Base-by-base conservation (phyloP, 352 stramenopile genomes). In the Thalassiosira mediterranea region DNA sequence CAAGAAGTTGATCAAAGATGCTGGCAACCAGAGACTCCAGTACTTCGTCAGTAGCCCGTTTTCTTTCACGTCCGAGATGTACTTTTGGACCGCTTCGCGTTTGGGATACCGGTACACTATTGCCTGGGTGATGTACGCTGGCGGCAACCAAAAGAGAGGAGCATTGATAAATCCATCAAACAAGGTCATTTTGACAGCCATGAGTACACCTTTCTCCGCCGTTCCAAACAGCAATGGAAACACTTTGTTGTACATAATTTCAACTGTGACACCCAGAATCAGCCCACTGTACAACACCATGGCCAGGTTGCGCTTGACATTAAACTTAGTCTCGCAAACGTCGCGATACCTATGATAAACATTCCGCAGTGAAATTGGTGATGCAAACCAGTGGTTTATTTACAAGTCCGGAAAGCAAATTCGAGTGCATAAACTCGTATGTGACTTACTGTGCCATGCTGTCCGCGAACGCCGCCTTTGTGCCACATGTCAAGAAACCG, bases 41-140 rank as follows among this genome's bases (percentile, higher is more conserved):
- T 83, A 85, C 15, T 72, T 78, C 19, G 7, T 51, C n/a, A 85
- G 42, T 4, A 85, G 10, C 34, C 74, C 61, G 62, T 75, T 78
- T 28, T 78, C 19, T 28, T 28, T 70, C 19, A 83, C 61, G 54
- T 83, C 74, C 5, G 19, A 17, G 13, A 42, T 17, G 51, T 83
- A 83, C 23, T 56, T 72, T 17, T 40, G 15, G 19, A 83, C 48
- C 26, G 72, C 63, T 25, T 76, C 57, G 5, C 47, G 7, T 51
- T 70, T 71, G 28, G 64, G 38, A 53, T 62, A 76, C 19, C 57
- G 48, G 46, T 68, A 76, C 17, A 75, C 29, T 4, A 76, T 15
- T 4, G 52, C 60, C 51, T 81, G 51, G 5, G 62, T 57, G 19
- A 81, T 32, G 40, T 81, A 83, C 0, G 74, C 74, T 17, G 70